Evolutionary conservation across 2,329 filamentous ascomycete species (phyloP), one percentile per base, ranked within the genome.

Genomic region (Diaporthe amygdali): DNA sequence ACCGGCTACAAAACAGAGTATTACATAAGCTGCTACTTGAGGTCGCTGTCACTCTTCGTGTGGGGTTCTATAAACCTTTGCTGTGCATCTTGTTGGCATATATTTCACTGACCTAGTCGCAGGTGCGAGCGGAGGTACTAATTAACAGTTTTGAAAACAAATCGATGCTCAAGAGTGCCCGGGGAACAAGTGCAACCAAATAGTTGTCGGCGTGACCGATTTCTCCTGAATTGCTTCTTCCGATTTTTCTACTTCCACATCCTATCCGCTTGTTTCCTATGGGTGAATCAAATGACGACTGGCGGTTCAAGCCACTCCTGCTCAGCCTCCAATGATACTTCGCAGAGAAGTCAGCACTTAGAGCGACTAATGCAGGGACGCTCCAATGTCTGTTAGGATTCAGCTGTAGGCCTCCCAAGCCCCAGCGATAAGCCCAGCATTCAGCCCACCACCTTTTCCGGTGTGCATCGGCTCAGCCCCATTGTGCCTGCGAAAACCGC

Each of bases 361-460:
- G n/a, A 47, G 41, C n/a, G 59, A 47, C 59, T 63, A 63, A 47
- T 63, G 59, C 59, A 63, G 41, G 59, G 41, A 63, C 59, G 14
- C 27, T 34, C 41, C 27, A 10, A 47, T 2, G 12, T 17, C 41
- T 63, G 27, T 17, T 25, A 34, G 59, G 12, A 34, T 63, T 34
- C 59, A 34, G 27, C 27, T 34, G 59, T n/a, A 34, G n/a, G 30
- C 3, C 20, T 27, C 41, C 41, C 14, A 2, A 22, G 56, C 30
- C 41, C 27, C 41, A 56, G 39, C 32, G 30, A 44, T 44, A 4
- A 61, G 39, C 56, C 56, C 27, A 46, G 56, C 27, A 27, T n/a
- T n/a, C n/a, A n/a, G n/a, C n/a, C n/a, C n/a, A n/a, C n/a, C n/a
- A 47, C 7, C 5, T 63, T 22, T 5, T 63, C 20, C 20, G 27